phyloP scores from a whole-genome alignment of 345 rosid species.

The Erodium maritimum region DNA sequence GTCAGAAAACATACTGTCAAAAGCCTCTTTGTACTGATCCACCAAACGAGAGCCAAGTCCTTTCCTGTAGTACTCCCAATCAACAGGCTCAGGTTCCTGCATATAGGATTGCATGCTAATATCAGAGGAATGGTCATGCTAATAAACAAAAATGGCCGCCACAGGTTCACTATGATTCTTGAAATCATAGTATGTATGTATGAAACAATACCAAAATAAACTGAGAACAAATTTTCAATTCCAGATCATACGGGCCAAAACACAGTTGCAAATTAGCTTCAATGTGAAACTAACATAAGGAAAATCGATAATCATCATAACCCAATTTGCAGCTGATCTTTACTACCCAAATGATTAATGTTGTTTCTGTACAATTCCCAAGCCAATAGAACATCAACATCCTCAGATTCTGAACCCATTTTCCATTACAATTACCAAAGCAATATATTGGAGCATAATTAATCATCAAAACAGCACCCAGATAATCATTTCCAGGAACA shows the following conservation, averaged over 20 bases:
- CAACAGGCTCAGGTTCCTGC: constrained; percentile 92
- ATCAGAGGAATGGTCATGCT: too few relatives aligned
- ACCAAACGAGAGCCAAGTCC: constrained; percentile 84
- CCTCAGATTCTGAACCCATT: neutral
- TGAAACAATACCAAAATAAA: neutral
- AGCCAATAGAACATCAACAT: neutral
- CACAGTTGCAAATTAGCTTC: neutral
- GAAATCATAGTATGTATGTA: too few relatives aligned
- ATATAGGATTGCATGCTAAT: neutral
- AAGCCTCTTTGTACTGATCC: constrained; percentile 90
- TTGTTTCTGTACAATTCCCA: neutral
- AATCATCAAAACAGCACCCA: too few relatives aligned
- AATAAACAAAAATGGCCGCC: too few relatives aligned
- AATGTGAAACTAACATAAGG: neutral
- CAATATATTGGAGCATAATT: too few relatives aligned
- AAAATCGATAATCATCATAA: too few relatives aligned
- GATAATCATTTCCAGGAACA: too few relatives aligned
- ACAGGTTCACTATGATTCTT: too few relatives aligned
- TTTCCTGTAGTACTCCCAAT: constrained; percentile 89
- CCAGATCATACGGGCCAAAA: neutral
- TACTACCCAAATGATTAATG: too few relatives aligned
- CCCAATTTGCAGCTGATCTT: neutral
- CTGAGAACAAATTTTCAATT: neutral
- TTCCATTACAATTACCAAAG: neutral
- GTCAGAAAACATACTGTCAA: constrained; percentile 50